These are phyloP conservation scores for Vararia minispora DNA, from an alignment of 768 basidiomycete species.

Conservation along the genomic window DNA sequence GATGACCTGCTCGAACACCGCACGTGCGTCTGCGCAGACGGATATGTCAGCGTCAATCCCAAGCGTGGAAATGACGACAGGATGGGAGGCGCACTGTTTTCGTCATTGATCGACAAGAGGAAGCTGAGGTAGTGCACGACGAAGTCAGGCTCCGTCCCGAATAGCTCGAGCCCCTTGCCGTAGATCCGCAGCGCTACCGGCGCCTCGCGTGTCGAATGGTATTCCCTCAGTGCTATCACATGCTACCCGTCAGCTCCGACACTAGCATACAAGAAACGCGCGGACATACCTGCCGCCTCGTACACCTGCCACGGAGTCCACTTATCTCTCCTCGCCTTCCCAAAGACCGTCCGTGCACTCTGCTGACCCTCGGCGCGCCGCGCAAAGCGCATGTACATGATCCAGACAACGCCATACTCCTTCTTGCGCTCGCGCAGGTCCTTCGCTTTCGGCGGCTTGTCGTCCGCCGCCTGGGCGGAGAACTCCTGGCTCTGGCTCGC, in stretches of 20 bases:
- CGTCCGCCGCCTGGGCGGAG: conserved; percentile 39
- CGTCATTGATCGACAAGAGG: conserved; percentile 89
- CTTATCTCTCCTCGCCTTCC: conserved; percentile 64
- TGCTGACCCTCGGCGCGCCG: conserved; percentile 82
- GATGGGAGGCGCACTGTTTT: conserved; percentile 52
- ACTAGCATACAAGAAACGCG: neutral
- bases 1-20: conserved; percentile 87
- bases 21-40: conserved; percentile 69
- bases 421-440: conserved; percentile 49
- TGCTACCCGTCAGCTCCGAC: conserved; percentile 4
- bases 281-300: conserved; percentile 71
- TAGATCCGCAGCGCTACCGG: conserved; percentile 85
- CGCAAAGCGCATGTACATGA: conserved; percentile 90
- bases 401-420: conserved; percentile 73
- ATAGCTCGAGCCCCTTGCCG: conserved; percentile 82
- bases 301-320: conserved; percentile 88
- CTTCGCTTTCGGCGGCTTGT: conserved; percentile 39
- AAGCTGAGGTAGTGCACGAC: conserved; percentile 87
- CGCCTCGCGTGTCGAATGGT: conserved; percentile 73
- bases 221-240: conserved; percentile 82
- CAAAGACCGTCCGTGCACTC: conserved; percentile 66
- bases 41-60: conserved; percentile 5
- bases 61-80: neutral
- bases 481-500: conserved; percentile 26
- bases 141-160: conserved; percentile 73